phyloP scores from a whole-genome alignment of 2,329 filamentous ascomycete genomes.

The Hypoxylon sp. region DNA sequence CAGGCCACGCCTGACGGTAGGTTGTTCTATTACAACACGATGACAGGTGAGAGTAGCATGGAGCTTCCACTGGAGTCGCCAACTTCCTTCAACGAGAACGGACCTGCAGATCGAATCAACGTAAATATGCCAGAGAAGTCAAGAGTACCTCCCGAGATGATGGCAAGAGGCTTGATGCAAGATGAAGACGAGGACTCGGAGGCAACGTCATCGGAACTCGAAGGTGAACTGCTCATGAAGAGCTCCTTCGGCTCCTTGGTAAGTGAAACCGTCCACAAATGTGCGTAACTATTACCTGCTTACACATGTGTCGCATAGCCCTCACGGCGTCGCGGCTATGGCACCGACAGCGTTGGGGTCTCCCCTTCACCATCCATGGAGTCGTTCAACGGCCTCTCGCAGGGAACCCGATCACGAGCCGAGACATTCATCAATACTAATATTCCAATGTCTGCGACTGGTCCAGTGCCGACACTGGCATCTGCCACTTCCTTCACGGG shows the following conservation, averaged over 20 bases:
- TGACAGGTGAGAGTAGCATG: conserved; percentile 95
- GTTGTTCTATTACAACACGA: conserved; percentile 97
- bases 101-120: conserved; percentile 90
- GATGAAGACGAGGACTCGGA: conserved; percentile 94
- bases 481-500: conserved; percentile 75
- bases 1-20: conserved; percentile 95
- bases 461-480: conserved; percentile 65
- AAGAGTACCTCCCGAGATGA: conserved; percentile 89
- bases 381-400: conserved; percentile 81
- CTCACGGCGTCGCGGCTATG: conserved; percentile 73
- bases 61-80: conserved; percentile 95
- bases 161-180: conserved; percentile 84
- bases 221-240: conserved; percentile 81
- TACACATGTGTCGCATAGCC: conserved; percentile 58
- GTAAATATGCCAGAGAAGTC: conserved; percentile 91
- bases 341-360: conserved; percentile 71
- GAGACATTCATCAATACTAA: conserved; percentile 69
- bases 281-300: conserved; percentile 42
- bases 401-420: conserved; percentile 69
- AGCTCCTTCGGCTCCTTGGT: conserved; percentile 79
- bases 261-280: conserved; percentile 56
- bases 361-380: conserved; percentile 94
- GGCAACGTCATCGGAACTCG: conserved; percentile 84
- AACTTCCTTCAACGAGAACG: conserved; percentile 82
- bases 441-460: conserved; percentile 58